A percentile compares a stretch with the other conserved stretches of the same genome.
Evolutionary conservation across 1,284 basidiomycete species (phyloP).

Genomic region (Sporisorium sorghi): DNA sequence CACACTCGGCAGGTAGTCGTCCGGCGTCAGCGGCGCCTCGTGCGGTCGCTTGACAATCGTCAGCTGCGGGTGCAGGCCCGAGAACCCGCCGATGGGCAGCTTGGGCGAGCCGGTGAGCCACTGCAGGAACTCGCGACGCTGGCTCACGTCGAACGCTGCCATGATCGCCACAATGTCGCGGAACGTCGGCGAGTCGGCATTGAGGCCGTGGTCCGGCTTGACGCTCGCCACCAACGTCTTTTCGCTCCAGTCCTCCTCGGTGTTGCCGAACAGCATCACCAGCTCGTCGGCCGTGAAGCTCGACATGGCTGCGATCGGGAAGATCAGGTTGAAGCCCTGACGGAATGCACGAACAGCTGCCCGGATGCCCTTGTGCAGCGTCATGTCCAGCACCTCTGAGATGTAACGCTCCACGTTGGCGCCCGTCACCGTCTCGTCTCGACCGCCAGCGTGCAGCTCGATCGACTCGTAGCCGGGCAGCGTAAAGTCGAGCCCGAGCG

Average conservation of each 20-base stretch:
- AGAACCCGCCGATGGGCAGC: conserved; percentile 87
- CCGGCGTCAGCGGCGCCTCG: conserved; percentile 80
- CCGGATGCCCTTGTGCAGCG: conserved; percentile 64
- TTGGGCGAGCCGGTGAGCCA: conserved; percentile 90
- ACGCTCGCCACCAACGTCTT: conserved; percentile 86
- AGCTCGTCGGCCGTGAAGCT: conserved; percentile 95
- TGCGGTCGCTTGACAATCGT: conserved; percentile 98
- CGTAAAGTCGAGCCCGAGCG: conserved; percentile 93
- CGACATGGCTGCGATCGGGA: conserved; percentile 87
- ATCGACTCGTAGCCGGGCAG: conserved; percentile 90
- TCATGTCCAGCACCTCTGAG: conserved; percentile 72
- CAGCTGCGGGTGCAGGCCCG: conserved; percentile 89
- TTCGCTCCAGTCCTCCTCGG: conserved; percentile 76
- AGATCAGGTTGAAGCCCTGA: conserved; percentile 77
- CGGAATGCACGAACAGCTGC: conserved; percentile 68
- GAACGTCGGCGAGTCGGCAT: conserved; percentile 89
- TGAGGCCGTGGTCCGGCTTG: conserved; percentile 98
- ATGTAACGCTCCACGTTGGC: conserved; percentile 91
- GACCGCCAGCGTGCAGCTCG: conserved; percentile 86
- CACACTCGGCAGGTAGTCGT: conserved; percentile 95
- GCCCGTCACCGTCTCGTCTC: conserved; percentile 81
- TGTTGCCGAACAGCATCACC: conserved; percentile 91
- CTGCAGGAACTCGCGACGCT: conserved; percentile 89
- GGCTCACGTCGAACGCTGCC: conserved; percentile 79
- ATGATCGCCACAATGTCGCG: conserved; percentile 88